These are phyloP conservation scores for Serpula lacrymans DNA, from an alignment of 768 basidiomycete species.

Conservation along the genomic window DNA sequence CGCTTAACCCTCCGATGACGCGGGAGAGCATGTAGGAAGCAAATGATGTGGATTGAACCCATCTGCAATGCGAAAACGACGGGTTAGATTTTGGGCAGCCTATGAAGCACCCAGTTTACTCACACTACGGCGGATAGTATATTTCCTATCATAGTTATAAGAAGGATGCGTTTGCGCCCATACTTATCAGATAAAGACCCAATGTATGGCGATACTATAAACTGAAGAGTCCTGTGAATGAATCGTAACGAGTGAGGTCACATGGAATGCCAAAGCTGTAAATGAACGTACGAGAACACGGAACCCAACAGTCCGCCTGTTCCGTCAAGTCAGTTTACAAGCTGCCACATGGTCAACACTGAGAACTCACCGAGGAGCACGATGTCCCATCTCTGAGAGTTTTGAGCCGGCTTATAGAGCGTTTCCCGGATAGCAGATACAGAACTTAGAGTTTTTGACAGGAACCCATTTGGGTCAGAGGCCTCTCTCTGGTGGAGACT, in stretches of 20 bases:
- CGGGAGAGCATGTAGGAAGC: conserved; percentile 87
- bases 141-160: conserved; percentile 91
- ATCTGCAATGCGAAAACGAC: conserved; percentile 51
- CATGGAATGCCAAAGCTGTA: conserved; percentile 28
- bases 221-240: conserved; percentile 67
- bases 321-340: background rate
- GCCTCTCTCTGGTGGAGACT: conserved; percentile 56
- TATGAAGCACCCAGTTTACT: conserved; percentile 29
- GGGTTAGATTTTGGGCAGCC: too few species aligned
- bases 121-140: conserved; percentile 85
- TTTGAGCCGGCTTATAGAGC: conserved; percentile 55
- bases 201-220: conserved; percentile 77
- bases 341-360: too few species aligned
- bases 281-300: conserved; percentile 72
- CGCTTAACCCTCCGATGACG: conserved; percentile 88
- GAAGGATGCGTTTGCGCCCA: conserved; percentile 80
- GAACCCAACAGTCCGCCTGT: conserved; percentile 89
- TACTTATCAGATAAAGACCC: conserved; percentile 85
- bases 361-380: conserved; percentile 75
- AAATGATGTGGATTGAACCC: conserved; percentile 89
- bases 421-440: conserved; percentile 66
- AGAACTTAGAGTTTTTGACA: conserved; percentile 64
- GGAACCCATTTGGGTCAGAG: conserved; percentile 64
- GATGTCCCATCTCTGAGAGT: conserved; percentile 86
- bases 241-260: conserved; percentile 32